These are phyloP conservation scores for Liquidambar formosana DNA, from an alignment of 164 flowering plant genomes.

Conservation along the genomic window DNA sequence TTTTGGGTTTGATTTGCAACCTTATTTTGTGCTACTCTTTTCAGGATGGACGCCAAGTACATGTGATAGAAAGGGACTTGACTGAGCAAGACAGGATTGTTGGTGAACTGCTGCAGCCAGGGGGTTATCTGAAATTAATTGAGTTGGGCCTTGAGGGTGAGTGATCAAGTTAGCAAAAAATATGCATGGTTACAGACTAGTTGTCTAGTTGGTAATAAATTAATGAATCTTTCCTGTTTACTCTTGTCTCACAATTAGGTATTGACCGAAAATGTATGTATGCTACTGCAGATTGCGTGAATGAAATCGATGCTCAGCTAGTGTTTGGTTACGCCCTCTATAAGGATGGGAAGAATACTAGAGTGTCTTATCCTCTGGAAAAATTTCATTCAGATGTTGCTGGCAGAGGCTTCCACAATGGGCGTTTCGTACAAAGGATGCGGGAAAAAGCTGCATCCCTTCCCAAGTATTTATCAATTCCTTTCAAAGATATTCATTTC, in stretches of 20 bases:
- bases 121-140: conserved; percentile 37
- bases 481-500: neutral
- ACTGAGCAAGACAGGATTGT: conserved; percentile 44
- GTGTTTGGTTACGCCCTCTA: conserved; percentile 28
- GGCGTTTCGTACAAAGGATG: conserved; percentile 32
- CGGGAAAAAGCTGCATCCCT: conserved; percentile 29
- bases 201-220: no score
- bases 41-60: conserved; percentile 38
- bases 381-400: conserved; percentile 22
- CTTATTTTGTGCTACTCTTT: neutral
- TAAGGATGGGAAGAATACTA: conserved; percentile 23
- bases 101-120: conserved; percentile 47
- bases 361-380: conserved; percentile 29
- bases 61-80: conserved; percentile 44
- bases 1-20: no score
- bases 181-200: no score
- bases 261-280: neutral
- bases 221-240: no score
- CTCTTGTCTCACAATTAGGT: no score
- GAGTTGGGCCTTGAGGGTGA: conserved; percentile 48
- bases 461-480: conserved; percentile 21
- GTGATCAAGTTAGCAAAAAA: neutral
- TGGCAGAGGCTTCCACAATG: conserved; percentile 35
- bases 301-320: conserved; percentile 25
- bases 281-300: conserved; percentile 30